Base-by-base conservation (phyloP, 2,329 filamentous ascomycete genomes). In the Hypoxylon sp. region DNA sequence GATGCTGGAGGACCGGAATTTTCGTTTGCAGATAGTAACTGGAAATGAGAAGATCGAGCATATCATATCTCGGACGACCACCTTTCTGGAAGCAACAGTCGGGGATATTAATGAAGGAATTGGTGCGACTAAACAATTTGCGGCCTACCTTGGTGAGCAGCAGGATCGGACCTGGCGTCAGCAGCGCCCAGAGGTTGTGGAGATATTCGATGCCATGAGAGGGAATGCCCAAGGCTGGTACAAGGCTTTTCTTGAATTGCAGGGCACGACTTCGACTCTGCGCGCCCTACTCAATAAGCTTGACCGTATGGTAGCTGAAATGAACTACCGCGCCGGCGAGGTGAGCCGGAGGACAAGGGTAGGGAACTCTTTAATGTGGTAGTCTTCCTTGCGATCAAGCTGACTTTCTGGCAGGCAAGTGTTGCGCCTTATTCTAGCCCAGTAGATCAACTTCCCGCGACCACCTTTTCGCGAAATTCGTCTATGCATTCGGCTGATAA, bases 21-120 rank as follows among this genome's bases (percentile, higher is more conserved):
- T 97, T 77, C 90, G 95, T 14, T 82, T 88, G 16, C 90, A 95
- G 71, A 92, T 98, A 55, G 84, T 97, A 37, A 89, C 90, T 52
- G 93, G 94, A 56, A 97, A 97, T 74, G 90, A 96, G 73, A 92
- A 91, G 77, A 97, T 98, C 67, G 94, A 97, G 74, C 91, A 94
- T 78, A 93, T 97, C 60, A 86, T 97, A 48, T 87, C 88, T n/a
- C 86, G 93, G 68, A 97, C 95, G 29, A 89, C 90, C 12, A 83
- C 85, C 21, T 87, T 91, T 19, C 89, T 97, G 77, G 89, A 91
- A 63, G 92, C 94, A 75, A 89, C 91, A 52, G 82, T 95, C 37
- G 87, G 90, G 71, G 95, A 98, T 75, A 87, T 97, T 7, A 84
- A 88, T 65, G 91, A 94, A 71, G 94, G 94, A 7, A 82, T 94